Evolutionary conservation across 441 rosid species (phyloP).

Genomic region (Eruca vesicaria): DNA sequence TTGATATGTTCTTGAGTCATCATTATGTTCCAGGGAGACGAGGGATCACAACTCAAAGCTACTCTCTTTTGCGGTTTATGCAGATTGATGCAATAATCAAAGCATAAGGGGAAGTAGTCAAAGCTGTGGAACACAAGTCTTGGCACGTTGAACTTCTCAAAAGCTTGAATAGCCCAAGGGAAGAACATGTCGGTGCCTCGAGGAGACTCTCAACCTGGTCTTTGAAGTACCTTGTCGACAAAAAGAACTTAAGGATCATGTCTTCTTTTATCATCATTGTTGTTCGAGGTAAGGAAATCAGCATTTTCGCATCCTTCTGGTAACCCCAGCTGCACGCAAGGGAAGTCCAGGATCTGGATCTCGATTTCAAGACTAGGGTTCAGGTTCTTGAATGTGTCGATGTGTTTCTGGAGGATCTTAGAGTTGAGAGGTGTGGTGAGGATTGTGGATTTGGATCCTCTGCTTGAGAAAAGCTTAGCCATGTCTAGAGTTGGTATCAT

Average conservation of each 20-base stretch:
- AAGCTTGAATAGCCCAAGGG: constrained; percentile 44
- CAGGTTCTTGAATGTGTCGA: constrained; percentile 27
- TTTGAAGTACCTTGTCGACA: constrained; percentile 19
- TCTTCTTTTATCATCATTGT: not conserved
- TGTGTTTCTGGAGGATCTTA: constrained; percentile 28
- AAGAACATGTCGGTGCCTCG: constrained; percentile 40
- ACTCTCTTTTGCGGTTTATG: constrained; percentile 33
- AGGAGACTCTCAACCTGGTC: constrained; percentile 41
- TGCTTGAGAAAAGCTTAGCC: constrained; percentile 40
- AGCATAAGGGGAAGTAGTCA: constrained; percentile 38
- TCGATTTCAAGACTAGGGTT: constrained; percentile 31
- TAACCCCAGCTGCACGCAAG: constrained; percentile 43
- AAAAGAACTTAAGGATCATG: constrained; percentile 9
- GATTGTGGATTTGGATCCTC: constrained; percentile 42
- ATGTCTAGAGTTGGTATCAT: constrained; percentile 44
- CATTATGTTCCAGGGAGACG: constrained; percentile 40
- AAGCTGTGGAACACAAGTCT: constrained; percentile 43
- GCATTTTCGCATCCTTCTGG: constrained; percentile 46
- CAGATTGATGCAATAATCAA: not conserved
- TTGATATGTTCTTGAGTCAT: constrained; percentile 42
- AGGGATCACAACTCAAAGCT: constrained; percentile 38
- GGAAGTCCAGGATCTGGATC: constrained; percentile 40
- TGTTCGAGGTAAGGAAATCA: constrained; percentile 17
- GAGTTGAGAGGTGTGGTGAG: constrained; percentile 47
- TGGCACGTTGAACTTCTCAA: constrained; percentile 41